phyloP scores from a whole-genome alignment of 805 yeast genomes.

The Hanseniaspora clermontiae region DNA sequence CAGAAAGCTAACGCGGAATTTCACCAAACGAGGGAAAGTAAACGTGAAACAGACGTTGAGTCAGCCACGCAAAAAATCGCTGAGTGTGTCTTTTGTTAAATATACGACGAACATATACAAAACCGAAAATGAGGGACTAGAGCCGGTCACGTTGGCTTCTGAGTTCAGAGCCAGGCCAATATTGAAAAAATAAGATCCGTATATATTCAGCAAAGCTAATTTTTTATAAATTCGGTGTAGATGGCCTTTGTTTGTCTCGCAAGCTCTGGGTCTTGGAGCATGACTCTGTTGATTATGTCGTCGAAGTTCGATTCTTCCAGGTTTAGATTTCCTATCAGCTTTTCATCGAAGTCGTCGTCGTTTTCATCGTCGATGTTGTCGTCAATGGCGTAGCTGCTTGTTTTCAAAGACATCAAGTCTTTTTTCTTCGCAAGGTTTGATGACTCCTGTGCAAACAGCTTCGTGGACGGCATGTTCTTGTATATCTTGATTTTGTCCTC shows the following conservation, averaged over 20 bases:
- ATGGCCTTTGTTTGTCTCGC: slow-evolving; percentile 19
- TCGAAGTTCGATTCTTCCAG: slow-evolving; percentile 23
- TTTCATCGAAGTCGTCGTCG: slow-evolving; percentile 18
- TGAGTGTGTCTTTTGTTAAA: slow-evolving; percentile 1
- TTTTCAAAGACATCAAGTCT: slow-evolving; percentile 21
- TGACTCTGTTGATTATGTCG: slow-evolving; percentile 23
- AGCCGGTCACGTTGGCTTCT: neutral
- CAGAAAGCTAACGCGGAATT: neutral
- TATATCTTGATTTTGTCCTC: slow-evolving; percentile 28
- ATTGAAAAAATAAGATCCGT: neutral
- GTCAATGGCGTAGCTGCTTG: slow-evolving; percentile 23
- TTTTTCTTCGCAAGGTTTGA: slow-evolving; percentile 19
- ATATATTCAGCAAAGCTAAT: neutral
- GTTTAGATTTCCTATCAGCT: slow-evolving; percentile 18
- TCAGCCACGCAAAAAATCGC: neutral
- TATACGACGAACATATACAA: slow-evolving; percentile 1
- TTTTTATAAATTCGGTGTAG: slow-evolving; percentile 21
- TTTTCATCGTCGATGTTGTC: slow-evolving; percentile 15
- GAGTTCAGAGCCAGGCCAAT: neutral
- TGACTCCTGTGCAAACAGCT: slow-evolving; percentile 27
- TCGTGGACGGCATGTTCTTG: slow-evolving; percentile 34
- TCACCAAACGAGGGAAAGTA: neutral
- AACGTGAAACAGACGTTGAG: neutral
- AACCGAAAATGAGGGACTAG: neutral
- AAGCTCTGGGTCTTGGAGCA: slow-evolving; percentile 20